Base-by-base conservation (phyloP, 805 yeast species). In the Lipomyces lipofer region DNA sequence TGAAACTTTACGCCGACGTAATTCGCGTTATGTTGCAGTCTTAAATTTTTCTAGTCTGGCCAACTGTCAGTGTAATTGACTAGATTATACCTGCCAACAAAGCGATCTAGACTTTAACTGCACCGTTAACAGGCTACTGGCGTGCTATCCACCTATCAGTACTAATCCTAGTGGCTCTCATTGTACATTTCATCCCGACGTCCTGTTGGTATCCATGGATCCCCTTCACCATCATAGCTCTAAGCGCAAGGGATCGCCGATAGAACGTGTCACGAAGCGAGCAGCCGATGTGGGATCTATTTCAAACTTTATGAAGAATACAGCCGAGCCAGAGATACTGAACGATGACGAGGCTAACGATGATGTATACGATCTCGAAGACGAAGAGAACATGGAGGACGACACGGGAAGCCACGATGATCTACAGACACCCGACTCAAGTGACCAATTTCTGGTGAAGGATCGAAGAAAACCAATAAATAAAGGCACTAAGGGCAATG, bases 231-330 rank as follows among this genome's bases (percentile, higher is more conserved):
- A 42, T 24, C 47, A 19, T 21, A 27, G 44, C 28, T 13, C 29
- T 3, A 49, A 43, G 48, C 48, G 53, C 17, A 30, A 39, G n/a
- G 53, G 53, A 15, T 49, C 52, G 24, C 24, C 25, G 10, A 33
- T 43, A 5, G 43, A 46, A 10, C 47, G 46, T 21, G 35, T 39
- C 10, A 48, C 33, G 15, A 33, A 27, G 27, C 48, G 53, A 28
- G 43, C 53, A 10, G 42, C 36, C 22, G 44, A 49, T 36, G 4
- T 7, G 38, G 42, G 48, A 15, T 3, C 47, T 19, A 39, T 42
- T 35, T 17, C 38, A 9, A 32, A 49, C n/a, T 33, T 35, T 21
- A 36, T 9, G 27, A 36, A 36, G 19, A 17, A 9, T 15, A 7
- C 40, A 43, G 47, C 47, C 29, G 48, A 49, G 15, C n/a, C 38